Base-by-base conservation (phyloP, 2,329 filamentous ascomycete genomes). In the Penicillium sp. region DNA sequence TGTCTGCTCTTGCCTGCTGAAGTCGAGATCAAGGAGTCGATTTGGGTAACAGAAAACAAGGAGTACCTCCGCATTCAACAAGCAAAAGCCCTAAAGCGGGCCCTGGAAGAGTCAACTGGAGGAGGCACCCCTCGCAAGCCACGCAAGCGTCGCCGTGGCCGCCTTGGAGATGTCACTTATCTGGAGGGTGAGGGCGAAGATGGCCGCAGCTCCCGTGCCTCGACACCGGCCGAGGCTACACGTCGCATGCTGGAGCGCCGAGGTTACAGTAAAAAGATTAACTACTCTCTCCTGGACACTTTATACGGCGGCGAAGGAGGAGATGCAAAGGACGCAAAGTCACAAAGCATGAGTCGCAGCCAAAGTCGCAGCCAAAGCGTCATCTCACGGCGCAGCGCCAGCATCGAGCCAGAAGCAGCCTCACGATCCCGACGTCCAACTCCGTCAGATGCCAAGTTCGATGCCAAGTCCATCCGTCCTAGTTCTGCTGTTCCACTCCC, bases 41-140 rank as follows among this genome's bases (percentile, higher is more conserved):
- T 97, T 52, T 99, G 94, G 94, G 87, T 96, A 43, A 93, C 93
- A 59, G 88, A 93, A 71, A 97, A 99, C 75, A 92, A 94, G 72
- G 91, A 95, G 65, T 99, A 93, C 84, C 81, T 99, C 40, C 89
- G 93, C 9, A 84, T 87, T 49, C 89, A 95, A 70, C 92, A 97
- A 70, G 86, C 90, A 59, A 96, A 94, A 74, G 82, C 89, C 7
- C 88, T 95, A 56, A 85, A 89, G 40, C 84, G 87, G 58, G 90
- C 92, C 37, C 73, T 86, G 19, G 80, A 80, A n/a, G 81, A 83
- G 60, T 81, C 80, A 13, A 78, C 79, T 35, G 79, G 70, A 5
- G 68, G 68, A 8, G 71, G 68, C 13, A 64, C 72, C 35, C 63
- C 68, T 64, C 63, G 70, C 56, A 81, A 80, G 64, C 80, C 80